phyloP scores from a whole-genome alignment of 257 asterid species.

The Solanum habrochaites region DNA sequence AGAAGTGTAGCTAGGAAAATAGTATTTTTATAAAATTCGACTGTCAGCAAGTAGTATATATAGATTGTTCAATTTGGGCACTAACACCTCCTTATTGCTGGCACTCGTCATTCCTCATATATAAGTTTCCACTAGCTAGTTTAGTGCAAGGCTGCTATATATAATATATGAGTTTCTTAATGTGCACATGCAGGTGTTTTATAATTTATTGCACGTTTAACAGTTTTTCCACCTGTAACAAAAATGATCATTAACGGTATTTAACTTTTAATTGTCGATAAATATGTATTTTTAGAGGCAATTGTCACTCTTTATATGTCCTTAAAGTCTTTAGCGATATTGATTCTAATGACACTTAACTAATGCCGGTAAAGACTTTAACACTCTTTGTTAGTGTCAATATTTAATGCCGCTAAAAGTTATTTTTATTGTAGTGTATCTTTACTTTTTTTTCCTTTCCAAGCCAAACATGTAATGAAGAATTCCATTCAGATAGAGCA shows the following conservation, averaged over 20 bases:
- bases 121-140: not conserved
- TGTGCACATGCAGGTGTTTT: no score
- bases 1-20: not conserved
- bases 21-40: not conserved
- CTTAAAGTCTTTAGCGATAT: no score
- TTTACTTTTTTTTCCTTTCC: not conserved
- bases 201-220: not conserved
- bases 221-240: not conserved
- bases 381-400: no score
- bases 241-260: no score
- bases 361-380: no score
- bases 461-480: not conserved
- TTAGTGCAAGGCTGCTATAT: no score
- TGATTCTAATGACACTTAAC: no score
- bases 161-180: no score
- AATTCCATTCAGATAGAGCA: not conserved
- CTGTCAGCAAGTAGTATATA: not conserved
- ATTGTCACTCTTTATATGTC: no score
- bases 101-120: not conserved
- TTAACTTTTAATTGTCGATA: no score
- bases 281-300: no score
- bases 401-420: no score
- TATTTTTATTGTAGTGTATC: not conserved
- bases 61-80: not conserved
- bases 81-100: not conserved